Conservation (phyloP, 2,329 filamentous ascomycete genomes). For the Beauveria australis region DNA sequence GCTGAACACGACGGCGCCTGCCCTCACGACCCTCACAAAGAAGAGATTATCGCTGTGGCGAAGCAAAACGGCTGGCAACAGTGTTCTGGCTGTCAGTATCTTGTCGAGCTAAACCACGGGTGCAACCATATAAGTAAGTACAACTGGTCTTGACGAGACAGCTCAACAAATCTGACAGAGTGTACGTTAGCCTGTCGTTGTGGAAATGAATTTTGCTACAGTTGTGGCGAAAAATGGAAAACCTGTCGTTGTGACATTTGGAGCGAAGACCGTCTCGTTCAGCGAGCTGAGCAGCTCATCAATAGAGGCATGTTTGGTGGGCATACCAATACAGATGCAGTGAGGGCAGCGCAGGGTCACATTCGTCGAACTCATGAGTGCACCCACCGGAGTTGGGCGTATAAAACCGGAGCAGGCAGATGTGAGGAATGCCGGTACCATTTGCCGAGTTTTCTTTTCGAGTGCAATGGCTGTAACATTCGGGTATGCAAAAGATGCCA, state of each 20-base stretch:
- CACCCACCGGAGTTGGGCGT: not conserved
- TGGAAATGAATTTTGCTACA: constrained; percentile 36
- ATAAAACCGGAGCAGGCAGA: not conserved
- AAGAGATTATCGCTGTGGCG: constrained; percentile 32
- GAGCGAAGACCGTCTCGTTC: constrained; percentile 21
- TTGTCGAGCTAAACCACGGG: constrained; percentile 40
- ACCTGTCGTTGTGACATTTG: constrained; percentile 27
- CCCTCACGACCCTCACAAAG: constrained; percentile 30
- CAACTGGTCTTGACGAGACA: too few species aligned
- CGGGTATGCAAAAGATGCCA: not conserved
- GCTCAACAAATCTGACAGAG: not conserved
- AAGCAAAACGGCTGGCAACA: constrained; percentile 38
- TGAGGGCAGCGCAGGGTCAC: not conserved
- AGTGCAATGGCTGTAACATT: not conserved
- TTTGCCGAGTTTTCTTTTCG: not conserved
- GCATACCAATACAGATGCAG: not conserved
- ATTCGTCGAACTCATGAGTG: not conserved
- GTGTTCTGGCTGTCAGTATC: constrained; percentile 32
- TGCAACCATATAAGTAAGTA: constrained; percentile 49
- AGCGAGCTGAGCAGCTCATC: not conserved
- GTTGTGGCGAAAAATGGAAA: constrained; percentile 33
- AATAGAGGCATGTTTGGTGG: not conserved
- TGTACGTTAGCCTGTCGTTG: constrained; percentile 32
- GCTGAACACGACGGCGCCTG: constrained; percentile 22
- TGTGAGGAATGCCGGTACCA: not conserved